These are phyloP conservation scores for Bacterosira constricta DNA, from an alignment of 108 stramenopile species.

Conservation along the genomic window DNA sequence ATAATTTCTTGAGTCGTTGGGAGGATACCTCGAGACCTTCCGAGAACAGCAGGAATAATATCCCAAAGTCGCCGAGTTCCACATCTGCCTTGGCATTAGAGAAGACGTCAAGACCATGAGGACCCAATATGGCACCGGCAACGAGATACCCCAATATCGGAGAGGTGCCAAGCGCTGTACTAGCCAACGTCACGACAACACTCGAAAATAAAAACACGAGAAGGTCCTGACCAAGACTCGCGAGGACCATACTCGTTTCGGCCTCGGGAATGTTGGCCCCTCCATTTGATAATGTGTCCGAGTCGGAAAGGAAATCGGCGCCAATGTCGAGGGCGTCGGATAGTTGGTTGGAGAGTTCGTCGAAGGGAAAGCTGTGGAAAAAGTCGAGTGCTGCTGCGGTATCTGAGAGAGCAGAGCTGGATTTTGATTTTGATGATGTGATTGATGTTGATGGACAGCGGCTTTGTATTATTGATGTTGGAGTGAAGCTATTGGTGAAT, in stretches of 20 bases:
- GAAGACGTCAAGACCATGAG: slow-evolving; percentile 67
- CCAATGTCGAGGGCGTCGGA: slow-evolving; percentile 30
- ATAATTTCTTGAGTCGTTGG: slow-evolving; percentile 50
- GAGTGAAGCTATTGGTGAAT: too few relatives aligned
- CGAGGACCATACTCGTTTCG: slow-evolving; percentile 54
- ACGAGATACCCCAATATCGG: slow-evolving; percentile 76
- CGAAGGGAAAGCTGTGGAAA: slow-evolving; percentile 16
- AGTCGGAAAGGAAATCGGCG: slow-evolving; percentile 28
- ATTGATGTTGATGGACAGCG: too few relatives aligned
- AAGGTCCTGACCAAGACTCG: slow-evolving; percentile 64
- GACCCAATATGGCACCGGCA: slow-evolving; percentile 64
- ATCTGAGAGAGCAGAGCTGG: too few relatives aligned
- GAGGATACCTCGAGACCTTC: slow-evolving; percentile 74
- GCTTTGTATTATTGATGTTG: too few relatives aligned
- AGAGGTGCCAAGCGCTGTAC: slow-evolving; percentile 42
- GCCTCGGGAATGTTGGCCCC: slow-evolving; percentile 43
- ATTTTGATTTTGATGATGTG: too few relatives aligned
- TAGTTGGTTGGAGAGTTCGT: slow-evolving; percentile 22
- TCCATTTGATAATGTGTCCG: slow-evolving; percentile 19
- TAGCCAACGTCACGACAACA: slow-evolving; percentile 59
- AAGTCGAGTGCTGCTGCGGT: too few relatives aligned
- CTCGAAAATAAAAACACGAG: slow-evolving; percentile 65
- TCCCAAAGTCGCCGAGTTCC: slow-evolving; percentile 79
- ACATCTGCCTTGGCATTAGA: slow-evolving; percentile 67
- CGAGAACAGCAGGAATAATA: slow-evolving; percentile 76